These are phyloP conservation scores for Hymenoscyphus salicellus DNA, from an alignment of 2,329 filamentous ascomycete genomes.

Conservation along the genomic window DNA sequence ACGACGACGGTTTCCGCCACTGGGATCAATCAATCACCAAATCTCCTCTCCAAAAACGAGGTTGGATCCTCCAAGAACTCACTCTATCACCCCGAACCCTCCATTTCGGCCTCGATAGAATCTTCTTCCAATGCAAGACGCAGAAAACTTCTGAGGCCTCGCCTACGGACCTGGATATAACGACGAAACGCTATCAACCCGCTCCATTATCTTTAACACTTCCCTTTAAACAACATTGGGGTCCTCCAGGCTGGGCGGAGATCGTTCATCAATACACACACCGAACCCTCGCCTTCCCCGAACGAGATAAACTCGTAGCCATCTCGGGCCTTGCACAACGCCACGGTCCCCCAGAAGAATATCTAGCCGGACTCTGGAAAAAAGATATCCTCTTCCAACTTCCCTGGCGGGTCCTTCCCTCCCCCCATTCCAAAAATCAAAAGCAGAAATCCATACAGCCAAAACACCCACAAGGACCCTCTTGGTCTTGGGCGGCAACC, in stretches of 20 bases:
- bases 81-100: constrained; percentile 14
- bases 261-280: constrained; percentile 19
- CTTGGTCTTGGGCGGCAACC: constrained; percentile 18
- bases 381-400: constrained; percentile 11
- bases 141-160: constrained; percentile 11
- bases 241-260: constrained; percentile 15
- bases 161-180: constrained; percentile 8
- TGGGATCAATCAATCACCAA: constrained; percentile 11
- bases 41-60: constrained; percentile 12
- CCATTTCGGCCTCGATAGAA: constrained; percentile 12
- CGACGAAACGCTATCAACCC: constrained; percentile 7
- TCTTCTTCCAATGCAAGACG: constrained; percentile 18
- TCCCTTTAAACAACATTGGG: not conserved
- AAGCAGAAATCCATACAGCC: not conserved
- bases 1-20: constrained; percentile 10
- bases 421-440: not conserved
- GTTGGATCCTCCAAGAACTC: constrained; percentile 20
- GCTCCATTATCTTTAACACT: not conserved
- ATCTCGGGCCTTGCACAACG: constrained; percentile 15
- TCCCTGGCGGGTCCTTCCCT: constrained; percentile 6
- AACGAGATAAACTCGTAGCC: constrained; percentile 17
- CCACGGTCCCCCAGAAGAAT: constrained; percentile 11
- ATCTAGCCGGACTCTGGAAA: constrained; percentile 21
- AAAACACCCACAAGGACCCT: constrained; percentile 7
- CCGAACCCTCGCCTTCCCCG: constrained; percentile 16